phyloP scores from a whole-genome alignment of 176 grass and related monocot genomes.

The Alloteropsis semialata region DNA sequence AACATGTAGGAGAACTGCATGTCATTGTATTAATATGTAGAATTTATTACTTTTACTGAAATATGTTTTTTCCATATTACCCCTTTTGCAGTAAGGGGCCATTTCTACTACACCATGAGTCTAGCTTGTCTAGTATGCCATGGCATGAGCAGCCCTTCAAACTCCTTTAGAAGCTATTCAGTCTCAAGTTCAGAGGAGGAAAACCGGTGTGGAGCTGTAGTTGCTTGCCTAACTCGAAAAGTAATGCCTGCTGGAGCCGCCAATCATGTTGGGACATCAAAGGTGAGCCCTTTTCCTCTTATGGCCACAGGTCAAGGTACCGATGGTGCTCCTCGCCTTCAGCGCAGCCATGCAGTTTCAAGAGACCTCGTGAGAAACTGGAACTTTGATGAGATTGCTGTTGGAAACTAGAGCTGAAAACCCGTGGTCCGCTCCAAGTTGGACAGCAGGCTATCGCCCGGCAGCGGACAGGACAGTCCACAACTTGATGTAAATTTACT shows the following conservation, averaged over 20 bases:
- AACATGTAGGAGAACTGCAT: too few relatives aligned
- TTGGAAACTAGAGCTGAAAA: slow-evolving; percentile 45
- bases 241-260: slow-evolving; percentile 27
- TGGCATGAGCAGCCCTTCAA: slow-evolving; percentile 74
- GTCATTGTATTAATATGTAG: too few relatives aligned
- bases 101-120: slow-evolving; percentile 78
- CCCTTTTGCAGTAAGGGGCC: too few relatives aligned
- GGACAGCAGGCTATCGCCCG: too few relatives aligned
- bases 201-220: slow-evolving; percentile 51
- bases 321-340: slow-evolving; percentile 58
- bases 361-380: slow-evolving; percentile 93
- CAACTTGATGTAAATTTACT: too few relatives aligned
- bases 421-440: too few relatives aligned
- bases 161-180: slow-evolving; percentile 86
- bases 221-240: slow-evolving; percentile 65
- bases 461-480: too few relatives aligned
- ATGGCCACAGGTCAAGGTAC: slow-evolving; percentile 50
- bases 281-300: slow-evolving; percentile 73
- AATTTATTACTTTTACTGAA: too few relatives aligned
- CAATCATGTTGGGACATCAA: slow-evolving; percentile 55
- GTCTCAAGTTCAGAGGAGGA: slow-evolving; percentile 88
- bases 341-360: slow-evolving; percentile 76
- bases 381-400: slow-evolving; percentile 80
- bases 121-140: slow-evolving; percentile 84
- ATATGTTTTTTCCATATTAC: too few relatives aligned